phyloP scores from a whole-genome alignment of 257 asterid genomes.

The Salvia rosmarinus region DNA sequence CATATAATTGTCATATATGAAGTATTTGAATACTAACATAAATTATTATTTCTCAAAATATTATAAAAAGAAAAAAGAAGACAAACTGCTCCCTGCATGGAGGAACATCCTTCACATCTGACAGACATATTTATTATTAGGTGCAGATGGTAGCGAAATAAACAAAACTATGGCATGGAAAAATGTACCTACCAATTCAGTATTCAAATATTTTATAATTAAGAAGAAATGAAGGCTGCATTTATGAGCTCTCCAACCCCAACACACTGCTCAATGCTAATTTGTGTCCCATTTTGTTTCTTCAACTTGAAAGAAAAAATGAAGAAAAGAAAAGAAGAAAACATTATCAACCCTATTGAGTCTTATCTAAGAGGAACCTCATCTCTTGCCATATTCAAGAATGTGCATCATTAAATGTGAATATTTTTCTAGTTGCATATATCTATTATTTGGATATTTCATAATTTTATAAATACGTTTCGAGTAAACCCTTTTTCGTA shows the following conservation, averaged over 20 bases:
- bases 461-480: neutral
- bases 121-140: slow-evolving; percentile 9
- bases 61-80: neutral
- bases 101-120: slow-evolving; percentile 12
- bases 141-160: neutral
- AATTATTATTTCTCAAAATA: neutral
- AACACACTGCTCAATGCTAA: neutral
- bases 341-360: too few relatives aligned
- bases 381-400: neutral
- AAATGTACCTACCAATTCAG: slow-evolving; percentile 12
- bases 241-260: slow-evolving; percentile 33
- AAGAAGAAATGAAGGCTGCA: slow-evolving; percentile 28
- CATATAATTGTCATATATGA: too few relatives aligned
- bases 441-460: neutral
- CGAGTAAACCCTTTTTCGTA: too few relatives aligned
- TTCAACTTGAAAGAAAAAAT: neutral
- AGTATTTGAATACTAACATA: neutral
- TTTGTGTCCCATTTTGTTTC: neutral
- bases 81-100: neutral
- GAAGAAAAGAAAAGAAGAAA: too few relatives aligned
- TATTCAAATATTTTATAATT: slow-evolving; percentile 10
- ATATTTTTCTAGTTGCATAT: neutral
- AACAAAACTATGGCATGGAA: neutral
- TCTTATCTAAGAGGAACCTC: too few relatives aligned
- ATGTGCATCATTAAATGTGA: neutral